Percentiles rank a stretch among this genome's conserved stretches.
Conservation (phyloP, 2,329 filamentous ascomycete genomes). For the Ceratocystis albifundus region DNA sequence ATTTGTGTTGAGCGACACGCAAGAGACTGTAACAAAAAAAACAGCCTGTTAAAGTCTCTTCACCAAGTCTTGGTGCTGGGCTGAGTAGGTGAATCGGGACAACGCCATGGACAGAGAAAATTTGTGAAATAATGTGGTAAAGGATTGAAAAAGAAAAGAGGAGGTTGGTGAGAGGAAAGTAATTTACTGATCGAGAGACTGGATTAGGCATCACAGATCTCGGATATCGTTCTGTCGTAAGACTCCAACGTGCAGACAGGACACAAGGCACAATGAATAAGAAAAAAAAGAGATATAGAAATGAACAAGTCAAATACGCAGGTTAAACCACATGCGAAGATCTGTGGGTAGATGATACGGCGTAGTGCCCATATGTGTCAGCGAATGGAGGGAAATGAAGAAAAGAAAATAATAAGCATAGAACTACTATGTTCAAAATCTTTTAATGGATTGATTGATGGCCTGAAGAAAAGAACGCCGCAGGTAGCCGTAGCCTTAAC, state of each 20-base stretch:
- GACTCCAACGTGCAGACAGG: background rate
- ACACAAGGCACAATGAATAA: slow-evolving; percentile 1
- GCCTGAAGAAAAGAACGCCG: background rate
- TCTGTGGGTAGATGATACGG: slow-evolving; percentile 25
- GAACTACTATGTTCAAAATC: background rate
- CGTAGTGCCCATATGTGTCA: slow-evolving; percentile 37
- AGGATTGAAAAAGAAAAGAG: background rate
- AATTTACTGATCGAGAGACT: background rate
- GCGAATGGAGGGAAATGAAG: background rate
- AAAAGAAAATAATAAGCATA: background rate
- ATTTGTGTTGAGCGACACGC: background rate
- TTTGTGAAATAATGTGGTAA: background rate
- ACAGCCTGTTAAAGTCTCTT: background rate
- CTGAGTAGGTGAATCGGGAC: background rate
- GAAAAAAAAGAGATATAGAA: background rate
- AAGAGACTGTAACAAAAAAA: background rate
- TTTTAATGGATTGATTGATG: background rate
- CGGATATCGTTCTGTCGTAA: slow-evolving; percentile 8
- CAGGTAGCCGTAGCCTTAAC: background rate
- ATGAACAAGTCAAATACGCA: slow-evolving; percentile 7
- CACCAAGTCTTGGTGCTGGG: background rate
- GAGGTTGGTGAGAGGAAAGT: background rate
- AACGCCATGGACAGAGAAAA: background rate
- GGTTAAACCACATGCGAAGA: background rate
- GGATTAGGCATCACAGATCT: background rate